Conservation (phyloP, 345 rosid species). For the Eucalyptus victrix region DNA sequence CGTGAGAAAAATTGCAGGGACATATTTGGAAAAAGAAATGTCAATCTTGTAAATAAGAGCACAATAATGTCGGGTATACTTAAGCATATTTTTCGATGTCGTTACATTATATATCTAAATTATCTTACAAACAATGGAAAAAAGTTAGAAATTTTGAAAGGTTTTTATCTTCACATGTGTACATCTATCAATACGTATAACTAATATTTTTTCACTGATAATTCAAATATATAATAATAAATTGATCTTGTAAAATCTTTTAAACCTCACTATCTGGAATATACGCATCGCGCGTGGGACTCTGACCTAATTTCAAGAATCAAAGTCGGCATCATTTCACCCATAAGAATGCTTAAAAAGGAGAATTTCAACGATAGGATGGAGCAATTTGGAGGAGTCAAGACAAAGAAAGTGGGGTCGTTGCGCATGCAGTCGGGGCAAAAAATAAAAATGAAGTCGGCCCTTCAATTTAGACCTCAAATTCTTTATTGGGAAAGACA, state of each 20-base stretch:
- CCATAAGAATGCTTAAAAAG: not conserved
- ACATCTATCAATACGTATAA: rapidly evolving
- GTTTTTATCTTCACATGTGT: rapidly evolving
- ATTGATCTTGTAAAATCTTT: not conserved
- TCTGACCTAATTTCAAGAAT: not conserved
- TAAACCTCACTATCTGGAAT: not conserved
- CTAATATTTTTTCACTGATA: rapidly evolving
- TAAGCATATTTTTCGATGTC: rapidly evolving
- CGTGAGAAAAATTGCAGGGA: not conserved
- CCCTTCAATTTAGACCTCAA: not conserved
- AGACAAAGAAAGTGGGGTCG: not conserved
- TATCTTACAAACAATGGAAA: not conserved
- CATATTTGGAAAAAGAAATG: not conserved
- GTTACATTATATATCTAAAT: not conserved
- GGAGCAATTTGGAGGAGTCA: not conserved
- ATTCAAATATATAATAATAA: not conserved
- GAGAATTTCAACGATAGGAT: not conserved
- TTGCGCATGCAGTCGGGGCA: not conserved
- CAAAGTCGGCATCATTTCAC: not conserved
- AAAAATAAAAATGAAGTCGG: not conserved
- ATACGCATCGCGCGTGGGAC: not conserved
- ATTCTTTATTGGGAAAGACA: not conserved
- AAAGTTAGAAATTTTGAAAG: not conserved
- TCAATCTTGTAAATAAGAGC: not conserved
- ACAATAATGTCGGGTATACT: not conserved